A percentile compares a stretch with the other conserved stretches of the same genome.
Conservation (phyloP, 176 grass and related monocot species). For the Oryza glumipatula region DNA sequence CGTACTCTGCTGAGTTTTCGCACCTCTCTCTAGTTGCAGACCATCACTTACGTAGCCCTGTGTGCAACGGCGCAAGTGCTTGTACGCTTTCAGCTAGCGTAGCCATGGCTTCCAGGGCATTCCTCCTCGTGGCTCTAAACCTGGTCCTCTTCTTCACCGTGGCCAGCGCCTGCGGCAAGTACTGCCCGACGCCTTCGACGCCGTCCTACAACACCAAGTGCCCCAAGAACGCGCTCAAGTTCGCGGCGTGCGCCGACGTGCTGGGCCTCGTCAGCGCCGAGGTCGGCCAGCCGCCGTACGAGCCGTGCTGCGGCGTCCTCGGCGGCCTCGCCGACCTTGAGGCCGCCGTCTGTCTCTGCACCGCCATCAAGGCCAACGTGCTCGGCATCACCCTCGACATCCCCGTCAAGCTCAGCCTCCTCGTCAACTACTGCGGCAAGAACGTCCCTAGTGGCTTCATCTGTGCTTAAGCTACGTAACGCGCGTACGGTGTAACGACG, state of each 20-base stretch:
- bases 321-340: constrained; percentile 72
- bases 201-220: constrained; percentile 44
- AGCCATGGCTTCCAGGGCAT: constrained; percentile 60
- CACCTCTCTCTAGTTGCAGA: constrained; percentile 20
- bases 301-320: constrained; percentile 83
- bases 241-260: constrained; percentile 69
- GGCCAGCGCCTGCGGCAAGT: constrained; percentile 53
- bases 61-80: neutral
- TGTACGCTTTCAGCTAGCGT: neutral
- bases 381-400: constrained; percentile 76
- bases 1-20: neutral
- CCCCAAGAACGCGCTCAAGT: constrained; percentile 75
- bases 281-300: constrained; percentile 60
- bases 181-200: neutral
- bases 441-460: constrained; percentile 60
- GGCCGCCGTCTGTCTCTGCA: constrained; percentile 90
- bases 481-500: neutral
- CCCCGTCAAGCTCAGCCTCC: constrained; percentile 82
- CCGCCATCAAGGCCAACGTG: constrained; percentile 75
- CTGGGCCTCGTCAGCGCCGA: constrained; percentile 65
- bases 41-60: neutral
- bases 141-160: constrained; percentile 61
- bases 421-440: constrained; percentile 91
- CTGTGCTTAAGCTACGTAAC: constrained; percentile 40
- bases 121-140: constrained; percentile 58